Evolutionary conservation across 805 yeast species (phyloP), one percentile per base, ranked within the genome.

Genomic region (Saccharomycopsis fibuligera): DNA sequence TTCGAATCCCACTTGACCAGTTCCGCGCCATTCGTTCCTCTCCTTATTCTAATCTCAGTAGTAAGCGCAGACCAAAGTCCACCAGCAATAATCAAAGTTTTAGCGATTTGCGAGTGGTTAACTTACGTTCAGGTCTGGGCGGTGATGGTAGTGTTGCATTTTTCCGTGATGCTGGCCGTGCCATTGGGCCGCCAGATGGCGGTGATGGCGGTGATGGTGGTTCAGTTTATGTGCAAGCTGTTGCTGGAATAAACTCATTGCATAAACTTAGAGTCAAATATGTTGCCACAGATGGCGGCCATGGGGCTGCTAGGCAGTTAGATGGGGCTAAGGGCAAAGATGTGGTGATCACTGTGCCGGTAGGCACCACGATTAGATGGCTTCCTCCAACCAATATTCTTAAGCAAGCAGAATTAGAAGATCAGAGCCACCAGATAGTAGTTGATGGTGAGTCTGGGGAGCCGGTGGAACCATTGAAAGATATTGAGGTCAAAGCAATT

Each of bases 201-300:
- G 99, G 99, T 8, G 97, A 93, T 66, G 99, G 99, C 27, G 99
- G 98, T 3, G 68, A 73, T 53, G 99, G 99, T 21, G 99, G 99
- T 2, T 74, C 82, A 46, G 75, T 93, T 2, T 91, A 83, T 61
- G 78, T 93, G 2, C 86, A 83, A 60, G 96, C 95, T 2, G 80
- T 82, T 1, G 78, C 78, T 44, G 86, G 85, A 21, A 58, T 86
- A 38, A 76, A 80, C 33, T 82, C 93, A 3, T 64, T 93, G 50
- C 88, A 87, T 57, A 79, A 79, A 51, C 58, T 91, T 25, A 75
- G 75, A 52, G 75, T 83, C 33, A 74, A 74, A 14, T 88, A 89
- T 63, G 68, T 69, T 16, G 96, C 97, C 0, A 75, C 73, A 14
- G 74, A 75, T 53, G 99, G 99, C 2, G 66, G 64, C 4, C 62